Conservation (phyloP, 2,329 filamentous ascomycete species). For the Chaetoscypha palmicola region DNA sequence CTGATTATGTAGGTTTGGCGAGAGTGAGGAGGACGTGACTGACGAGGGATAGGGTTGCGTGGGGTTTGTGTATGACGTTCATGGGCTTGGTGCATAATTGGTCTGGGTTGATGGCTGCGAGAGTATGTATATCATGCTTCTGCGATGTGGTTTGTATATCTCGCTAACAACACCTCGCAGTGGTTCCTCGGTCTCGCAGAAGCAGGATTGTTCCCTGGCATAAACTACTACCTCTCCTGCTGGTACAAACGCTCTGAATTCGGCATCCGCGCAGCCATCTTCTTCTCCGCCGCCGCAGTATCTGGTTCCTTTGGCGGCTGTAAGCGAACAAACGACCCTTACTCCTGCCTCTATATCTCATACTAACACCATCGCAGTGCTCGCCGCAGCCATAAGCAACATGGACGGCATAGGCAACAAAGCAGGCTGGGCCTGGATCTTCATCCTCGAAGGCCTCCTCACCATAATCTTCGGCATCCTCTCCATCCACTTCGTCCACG, state of each 20-base stretch:
- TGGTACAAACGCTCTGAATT: constrained; percentile 80
- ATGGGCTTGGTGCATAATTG: constrained; percentile 30
- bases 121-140: no score
- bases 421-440: constrained; percentile 58
- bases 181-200: constrained; percentile 67
- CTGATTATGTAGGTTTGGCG: constrained; percentile 60
- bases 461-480: constrained; percentile 44
- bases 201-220: constrained; percentile 67
- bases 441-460: constrained; percentile 52
- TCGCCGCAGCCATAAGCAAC: constrained; percentile 63
- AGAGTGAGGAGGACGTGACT: constrained; percentile 1
- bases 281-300: constrained; percentile 76
- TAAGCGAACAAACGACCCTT: background rate
- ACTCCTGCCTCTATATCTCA: background rate
- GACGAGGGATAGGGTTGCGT: constrained; percentile 41
- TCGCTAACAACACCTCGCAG: constrained; percentile 7
- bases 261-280: constrained; percentile 71
- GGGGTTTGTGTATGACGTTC: constrained; percentile 63
- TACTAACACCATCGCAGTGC: constrained; percentile 32
- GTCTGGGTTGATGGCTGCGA: constrained; percentile 28
- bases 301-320: constrained; percentile 69
- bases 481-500: constrained; percentile 73
- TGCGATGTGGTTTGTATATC: no score
- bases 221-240: constrained; percentile 75
- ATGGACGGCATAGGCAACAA: constrained; percentile 58